Evolutionary conservation across 2,329 filamentous ascomycete species (phyloP).

Genomic region (Macrophomina phaseolina): DNA sequence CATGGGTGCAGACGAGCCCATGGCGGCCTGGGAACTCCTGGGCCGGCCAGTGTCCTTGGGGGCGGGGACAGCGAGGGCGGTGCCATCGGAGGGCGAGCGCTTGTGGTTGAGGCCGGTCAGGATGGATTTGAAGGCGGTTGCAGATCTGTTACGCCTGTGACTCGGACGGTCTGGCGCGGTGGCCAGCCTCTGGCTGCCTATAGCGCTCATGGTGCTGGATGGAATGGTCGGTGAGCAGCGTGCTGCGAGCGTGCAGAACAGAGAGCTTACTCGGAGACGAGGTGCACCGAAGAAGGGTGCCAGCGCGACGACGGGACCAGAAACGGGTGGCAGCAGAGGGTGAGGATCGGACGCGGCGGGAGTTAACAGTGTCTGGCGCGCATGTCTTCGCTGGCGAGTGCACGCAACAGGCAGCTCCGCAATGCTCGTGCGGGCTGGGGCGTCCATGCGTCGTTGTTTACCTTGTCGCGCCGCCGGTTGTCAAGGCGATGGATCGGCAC

Average conservation of each 20-base stretch:
- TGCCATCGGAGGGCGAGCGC: constrained; percentile 52
- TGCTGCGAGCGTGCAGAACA: neutral
- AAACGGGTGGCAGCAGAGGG: constrained; percentile 17
- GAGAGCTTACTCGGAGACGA: constrained; percentile 4
- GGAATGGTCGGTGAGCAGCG: constrained; percentile 1
- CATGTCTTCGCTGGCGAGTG: constrained; percentile 17
- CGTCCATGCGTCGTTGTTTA: constrained; percentile 21
- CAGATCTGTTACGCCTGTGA: constrained; percentile 49
- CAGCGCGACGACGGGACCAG: constrained; percentile 9
- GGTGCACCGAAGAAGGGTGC: constrained; percentile 18
- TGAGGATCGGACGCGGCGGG: constrained; percentile 6
- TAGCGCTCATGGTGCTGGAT: constrained; percentile 19
- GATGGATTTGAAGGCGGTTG: constrained; percentile 60
- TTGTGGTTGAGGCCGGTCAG: constrained; percentile 58
- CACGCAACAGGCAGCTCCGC: constrained; percentile 18
- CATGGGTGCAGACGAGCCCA: constrained; percentile 42
- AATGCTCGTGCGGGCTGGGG: constrained; percentile 22
- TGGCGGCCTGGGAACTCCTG: constrained; percentile 30
- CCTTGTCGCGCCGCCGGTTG: constrained; percentile 7
- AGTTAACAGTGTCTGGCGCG: constrained; percentile 3
- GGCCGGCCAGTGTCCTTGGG: constrained; percentile 29
- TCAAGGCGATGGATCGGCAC: constrained; percentile 21
- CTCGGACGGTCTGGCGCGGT: constrained; percentile 28
- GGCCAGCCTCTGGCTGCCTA: constrained; percentile 19
- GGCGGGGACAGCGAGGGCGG: constrained; percentile 32